Percentiles rank a stretch among this genome's conserved stretches.
These are phyloP conservation scores for Dothideomycetidae sp. DNA, from an alignment of 2,329 filamentous ascomycete genomes.

Conservation along the genomic window DNA sequence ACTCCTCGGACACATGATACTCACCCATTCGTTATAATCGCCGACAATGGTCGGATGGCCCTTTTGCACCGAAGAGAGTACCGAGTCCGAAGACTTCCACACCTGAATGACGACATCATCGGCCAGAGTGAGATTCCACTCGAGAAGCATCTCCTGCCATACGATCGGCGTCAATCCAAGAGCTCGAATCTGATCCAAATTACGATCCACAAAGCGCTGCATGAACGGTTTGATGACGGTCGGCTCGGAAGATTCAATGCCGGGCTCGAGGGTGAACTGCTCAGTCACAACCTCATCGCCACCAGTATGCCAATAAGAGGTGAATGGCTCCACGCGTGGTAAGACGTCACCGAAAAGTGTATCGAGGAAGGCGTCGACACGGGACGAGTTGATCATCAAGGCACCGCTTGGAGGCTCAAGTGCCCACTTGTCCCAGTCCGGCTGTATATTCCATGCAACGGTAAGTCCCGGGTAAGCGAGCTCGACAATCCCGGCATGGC, in stretches of 20 bases:
- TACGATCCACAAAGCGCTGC: constrained; percentile 60
- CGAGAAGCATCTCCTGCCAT: constrained; percentile 75
- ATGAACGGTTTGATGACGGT: constrained; percentile 58
- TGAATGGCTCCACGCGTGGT: constrained; percentile 54
- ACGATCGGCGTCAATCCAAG: constrained; percentile 59
- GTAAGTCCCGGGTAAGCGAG: constrained; percentile 58
- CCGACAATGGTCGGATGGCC: constrained; percentile 62
- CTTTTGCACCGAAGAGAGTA: constrained; percentile 43
- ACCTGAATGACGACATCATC: constrained; percentile 62
- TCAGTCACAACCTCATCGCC: constrained; percentile 77
- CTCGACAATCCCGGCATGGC: constrained; percentile 57
- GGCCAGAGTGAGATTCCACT: constrained; percentile 63
- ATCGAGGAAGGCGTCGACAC: constrained; percentile 57
- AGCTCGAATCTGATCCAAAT: constrained; percentile 49
- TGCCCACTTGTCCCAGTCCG: constrained; percentile 39
- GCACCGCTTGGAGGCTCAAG: constrained; percentile 45
- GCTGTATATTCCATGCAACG: constrained; percentile 43
- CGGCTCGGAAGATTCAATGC: constrained; percentile 51
- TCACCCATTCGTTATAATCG: constrained; percentile 63
- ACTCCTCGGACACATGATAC: constrained; percentile 16
- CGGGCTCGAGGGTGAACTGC: constrained; percentile 58
- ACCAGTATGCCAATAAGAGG: constrained; percentile 69
- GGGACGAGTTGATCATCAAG: constrained; percentile 60
- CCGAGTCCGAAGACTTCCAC: constrained; percentile 54
- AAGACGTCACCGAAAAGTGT: constrained; percentile 62